phyloP scores from a whole-genome alignment of 1,284 basidiomycete genomes.

The Sporisorium exsertum region DNA sequence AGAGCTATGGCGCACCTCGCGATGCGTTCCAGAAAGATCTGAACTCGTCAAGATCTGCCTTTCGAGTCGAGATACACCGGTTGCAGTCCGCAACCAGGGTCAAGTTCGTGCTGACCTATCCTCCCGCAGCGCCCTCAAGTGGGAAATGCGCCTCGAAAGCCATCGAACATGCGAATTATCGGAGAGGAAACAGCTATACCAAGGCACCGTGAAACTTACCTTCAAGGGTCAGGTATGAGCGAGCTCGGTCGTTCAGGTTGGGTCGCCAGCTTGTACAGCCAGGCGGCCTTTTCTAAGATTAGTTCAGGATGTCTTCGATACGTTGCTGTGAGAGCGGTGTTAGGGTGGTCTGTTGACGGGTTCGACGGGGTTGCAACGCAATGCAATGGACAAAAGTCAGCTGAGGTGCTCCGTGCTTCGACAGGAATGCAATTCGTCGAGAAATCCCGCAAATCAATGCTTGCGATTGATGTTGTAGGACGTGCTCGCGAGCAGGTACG shows the following conservation, averaged over 20 bases:
- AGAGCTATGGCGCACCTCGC: background rate
- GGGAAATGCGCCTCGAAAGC: background rate
- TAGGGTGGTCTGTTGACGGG: conserved; percentile 37
- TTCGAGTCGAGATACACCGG: conserved; percentile 1
- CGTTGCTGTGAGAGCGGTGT: conserved; percentile 35
- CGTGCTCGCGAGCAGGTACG: background rate
- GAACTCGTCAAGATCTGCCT: background rate
- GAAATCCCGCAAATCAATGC: background rate
- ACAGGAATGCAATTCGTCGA: background rate
- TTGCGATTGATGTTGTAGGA: background rate
- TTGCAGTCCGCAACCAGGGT: background rate
- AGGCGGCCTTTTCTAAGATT: conserved; percentile 47
- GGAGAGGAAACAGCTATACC: background rate
- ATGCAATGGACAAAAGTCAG: conserved; percentile 4
- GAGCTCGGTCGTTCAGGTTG: conserved; percentile 36
- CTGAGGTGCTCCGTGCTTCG: background rate
- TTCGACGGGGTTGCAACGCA: background rate
- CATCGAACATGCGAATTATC: background rate
- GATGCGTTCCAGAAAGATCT: background rate
- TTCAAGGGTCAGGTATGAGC: conserved; percentile 12
- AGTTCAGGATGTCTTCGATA: conserved; percentile 44
- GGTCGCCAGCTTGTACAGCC: conserved; percentile 56
- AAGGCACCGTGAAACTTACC: conserved; percentile 13
- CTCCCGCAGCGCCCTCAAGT: background rate
- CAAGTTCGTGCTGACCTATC: background rate